Base-by-base conservation (phyloP, 2,329 filamentous ascomycete species). In the Lasiodiplodia sp. region DNA sequence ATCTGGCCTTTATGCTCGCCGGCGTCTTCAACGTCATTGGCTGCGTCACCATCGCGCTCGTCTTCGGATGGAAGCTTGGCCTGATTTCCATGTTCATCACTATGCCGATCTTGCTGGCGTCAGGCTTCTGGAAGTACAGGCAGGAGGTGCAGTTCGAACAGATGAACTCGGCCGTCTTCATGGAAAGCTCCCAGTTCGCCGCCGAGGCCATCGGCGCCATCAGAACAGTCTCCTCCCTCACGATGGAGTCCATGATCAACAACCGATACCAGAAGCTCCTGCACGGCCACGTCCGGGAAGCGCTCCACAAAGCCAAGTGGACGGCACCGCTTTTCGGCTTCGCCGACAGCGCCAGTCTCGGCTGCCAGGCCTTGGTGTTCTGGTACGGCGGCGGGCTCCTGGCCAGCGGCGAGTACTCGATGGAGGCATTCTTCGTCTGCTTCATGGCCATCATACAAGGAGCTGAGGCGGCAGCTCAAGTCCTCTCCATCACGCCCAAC, bases 151-250 rank as follows among this genome's bases (percentile, higher is more conserved):
- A 31, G 10, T 49, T 63, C 40, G 40, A 63, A 40, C 1, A 51
- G 23, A 34, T 34, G 23, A 63, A 49, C 40, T 16, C 40, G 18
- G 89, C 92, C 3, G 87, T 89, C 70, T 97, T 96, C 82, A 91
- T 94, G 78, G 84, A 84, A 10, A 96, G 92, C 68, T 94, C 94
- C 8, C 90, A 89, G 68, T 97, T 91, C 77, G 94, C 94, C 12
- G 96, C 93, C 63, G 94, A 97, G 79, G 93, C 94, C 62, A 96
- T 94, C 49, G 93, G 92, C 1, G 91, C 93, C 11, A 97, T 97
- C 73, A 91, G 94, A 63, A 97, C 94, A 2, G 94, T 97, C 14
- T 94, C 94, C 7, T 91, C 92, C 3, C 85, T 97, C 53, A 97
- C 93, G 0, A 89, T 94, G 16, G 94, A 97, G 80, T 79, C 90